phyloP scores from a whole-genome alignment of 2,329 filamentous ascomycete species.

The Scedosporium boydii region DNA sequence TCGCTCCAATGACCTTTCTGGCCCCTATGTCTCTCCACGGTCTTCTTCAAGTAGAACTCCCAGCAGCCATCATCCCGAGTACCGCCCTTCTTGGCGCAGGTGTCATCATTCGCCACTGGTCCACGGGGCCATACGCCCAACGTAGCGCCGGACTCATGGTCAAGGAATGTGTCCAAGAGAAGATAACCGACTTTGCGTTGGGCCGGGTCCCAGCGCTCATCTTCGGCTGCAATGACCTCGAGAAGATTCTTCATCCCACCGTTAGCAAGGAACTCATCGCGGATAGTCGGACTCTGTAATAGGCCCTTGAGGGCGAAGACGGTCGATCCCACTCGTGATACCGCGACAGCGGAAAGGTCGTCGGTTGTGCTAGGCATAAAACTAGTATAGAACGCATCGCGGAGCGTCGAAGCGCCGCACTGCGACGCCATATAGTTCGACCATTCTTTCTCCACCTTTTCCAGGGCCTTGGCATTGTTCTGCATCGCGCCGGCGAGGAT shows the following conservation, averaged over 20 bases:
- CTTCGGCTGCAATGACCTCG: slow-evolving; percentile 37
- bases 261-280: slow-evolving; percentile 43
- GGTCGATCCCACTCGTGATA: slow-evolving; percentile 9
- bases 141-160: slow-evolving; percentile 51
- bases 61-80: slow-evolving; percentile 42
- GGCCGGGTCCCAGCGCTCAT: slow-evolving; percentile 37
- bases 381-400: slow-evolving; percentile 29
- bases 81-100: slow-evolving; percentile 18
- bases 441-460: slow-evolving; percentile 41
- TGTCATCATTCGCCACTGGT: slow-evolving; percentile 25
- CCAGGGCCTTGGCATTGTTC: slow-evolving; percentile 55
- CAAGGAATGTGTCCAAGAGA: slow-evolving; percentile 57
- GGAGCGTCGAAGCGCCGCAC: slow-evolving; percentile 27
- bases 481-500: slow-evolving; percentile 49
- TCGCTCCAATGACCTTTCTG: slow-evolving; percentile 35
- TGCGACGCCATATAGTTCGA: slow-evolving; percentile 24
- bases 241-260: slow-evolving; percentile 46
- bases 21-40: slow-evolving; percentile 26
- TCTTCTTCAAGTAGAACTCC: slow-evolving; percentile 40
- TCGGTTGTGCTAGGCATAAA: slow-evolving; percentile 22
- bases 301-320: slow-evolving; percentile 46
- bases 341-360: slow-evolving; percentile 12
- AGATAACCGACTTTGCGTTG: slow-evolving; percentile 48
- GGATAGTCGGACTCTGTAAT: slow-evolving; percentile 42
- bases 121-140: slow-evolving; percentile 45